Evolutionary conservation across 176 grass and related monocot genomes (phyloP), one percentile per base, ranked within the genome.

Genomic region (Paspalum notatum): DNA sequence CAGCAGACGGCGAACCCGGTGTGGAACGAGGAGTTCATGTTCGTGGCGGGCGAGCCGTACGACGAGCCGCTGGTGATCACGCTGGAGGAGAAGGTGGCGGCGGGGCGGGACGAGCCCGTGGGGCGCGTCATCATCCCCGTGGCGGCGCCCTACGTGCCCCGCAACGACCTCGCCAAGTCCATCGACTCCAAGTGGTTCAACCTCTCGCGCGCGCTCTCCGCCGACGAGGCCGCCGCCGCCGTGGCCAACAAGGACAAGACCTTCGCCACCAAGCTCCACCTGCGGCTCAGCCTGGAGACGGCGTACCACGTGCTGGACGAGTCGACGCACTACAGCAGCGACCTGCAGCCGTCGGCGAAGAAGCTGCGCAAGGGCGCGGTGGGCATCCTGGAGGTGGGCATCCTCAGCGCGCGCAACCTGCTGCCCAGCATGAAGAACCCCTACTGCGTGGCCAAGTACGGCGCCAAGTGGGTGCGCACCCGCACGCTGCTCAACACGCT

Each of bases 1-100:
- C 82, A 82, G 59, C 72, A 83, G 18, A 71, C 90, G 15, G 6
- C 70, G 8, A 90, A 85, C 75, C 92, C 84, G 14, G 8, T 9
- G 66, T 98, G 95, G 95, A 89, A 91, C 51, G 90, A 98, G 87
- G 95, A 98, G 82, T 84, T 94, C 85, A 71, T 98, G 80, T 91
- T 94, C 68, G 90, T 98, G 15, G 95, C 90, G 1, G 72, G 64
- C 8, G 89, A 90, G 56, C 94, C 94, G 15, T 97, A 87, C 67
- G 90, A 94, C 44, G 94, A 97, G 16, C 85, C 49, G 26, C 80
- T 97, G 37, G 80, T 97, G 62, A 58, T 97, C 17, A 94, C 91
- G 13, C 89, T 94, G n/a, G 91, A 97, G 73, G 85, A 91, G 75
- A 73, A 83, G 7, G 94, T 89, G 15, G 87, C 65, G 9, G 21